Evolutionary conservation across 1,139 yeast species (phyloP).

Genomic region (Suhomyces guaymorum): DNA sequence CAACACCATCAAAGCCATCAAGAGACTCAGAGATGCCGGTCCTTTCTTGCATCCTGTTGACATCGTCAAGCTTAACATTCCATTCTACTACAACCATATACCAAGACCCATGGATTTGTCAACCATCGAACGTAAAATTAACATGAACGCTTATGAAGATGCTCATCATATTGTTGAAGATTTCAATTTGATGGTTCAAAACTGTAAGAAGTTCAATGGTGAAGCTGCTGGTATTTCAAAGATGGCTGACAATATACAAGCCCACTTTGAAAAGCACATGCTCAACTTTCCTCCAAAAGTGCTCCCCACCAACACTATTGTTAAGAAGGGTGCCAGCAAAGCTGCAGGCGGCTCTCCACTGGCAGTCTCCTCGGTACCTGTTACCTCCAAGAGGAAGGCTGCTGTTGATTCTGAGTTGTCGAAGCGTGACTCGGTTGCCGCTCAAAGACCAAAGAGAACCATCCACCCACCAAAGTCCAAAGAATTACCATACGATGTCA

Average conservation of each 20-base stretch:
- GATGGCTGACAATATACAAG: slow-evolving; percentile 89
- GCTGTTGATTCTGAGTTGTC: slow-evolving; percentile 48
- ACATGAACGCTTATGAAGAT: slow-evolving; percentile 65
- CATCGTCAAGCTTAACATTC: slow-evolving; percentile 82
- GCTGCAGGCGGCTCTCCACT: slow-evolving; percentile 17
- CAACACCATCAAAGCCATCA: slow-evolving; percentile 75
- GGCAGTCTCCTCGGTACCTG: slow-evolving; percentile 42
- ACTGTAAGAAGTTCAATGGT: slow-evolving; percentile 86
- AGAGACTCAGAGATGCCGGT: slow-evolving; percentile 86
- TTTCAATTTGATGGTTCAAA: slow-evolving; percentile 79
- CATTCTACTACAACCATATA: slow-evolving; percentile 82
- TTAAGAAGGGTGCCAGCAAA: slow-evolving; percentile 9
- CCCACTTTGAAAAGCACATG: slow-evolving; percentile 91
- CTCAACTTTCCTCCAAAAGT: slow-evolving; percentile 86
- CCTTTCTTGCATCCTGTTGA: slow-evolving; percentile 93
- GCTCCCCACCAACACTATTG: slow-evolving; percentile 34
- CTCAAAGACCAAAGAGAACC: slow-evolving; percentile 84
- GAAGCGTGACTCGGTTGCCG: slow-evolving; percentile 45
- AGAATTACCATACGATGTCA: slow-evolving; percentile 85
- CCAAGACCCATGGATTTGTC: slow-evolving; percentile 91
- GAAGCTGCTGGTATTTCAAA: slow-evolving; percentile 77
- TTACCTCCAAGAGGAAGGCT: slow-evolving; percentile 54
- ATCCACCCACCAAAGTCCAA: slow-evolving; percentile 96
- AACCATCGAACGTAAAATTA: slow-evolving; percentile 82
- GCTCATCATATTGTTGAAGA: slow-evolving; percentile 73